These are phyloP conservation scores for Ophiosphaerella korrae DNA, from an alignment of 2,329 filamentous ascomycete genomes.

Conservation along the genomic window DNA sequence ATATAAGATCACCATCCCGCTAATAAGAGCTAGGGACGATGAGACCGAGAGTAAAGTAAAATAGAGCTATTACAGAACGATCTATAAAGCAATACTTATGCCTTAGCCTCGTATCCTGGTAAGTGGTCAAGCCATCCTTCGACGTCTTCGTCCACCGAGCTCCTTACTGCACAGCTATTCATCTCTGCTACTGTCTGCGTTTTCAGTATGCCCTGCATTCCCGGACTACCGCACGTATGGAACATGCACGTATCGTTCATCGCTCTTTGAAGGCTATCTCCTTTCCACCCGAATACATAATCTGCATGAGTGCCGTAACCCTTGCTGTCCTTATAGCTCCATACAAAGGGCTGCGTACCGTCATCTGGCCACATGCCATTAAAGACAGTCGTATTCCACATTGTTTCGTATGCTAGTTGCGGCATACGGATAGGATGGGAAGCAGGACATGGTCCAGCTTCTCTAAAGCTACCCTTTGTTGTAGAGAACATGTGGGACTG, in stretches of 20 bases:
- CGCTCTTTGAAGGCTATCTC: slow-evolving; percentile 26
- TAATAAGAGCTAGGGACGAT: too few relatives aligned
- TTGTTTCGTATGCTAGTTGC: slow-evolving; percentile 39
- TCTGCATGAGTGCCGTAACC: slow-evolving; percentile 34
- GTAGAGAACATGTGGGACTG: slow-evolving; percentile 52
- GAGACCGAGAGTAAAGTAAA: too few relatives aligned
- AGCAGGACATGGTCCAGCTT: slow-evolving; percentile 29
- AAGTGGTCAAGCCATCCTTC: slow-evolving; percentile 23
- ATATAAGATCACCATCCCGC: too few relatives aligned
- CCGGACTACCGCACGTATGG: slow-evolving; percentile 22
- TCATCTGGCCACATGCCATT: slow-evolving; percentile 32
- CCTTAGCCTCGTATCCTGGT: slow-evolving; percentile 9
- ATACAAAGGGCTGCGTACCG: slow-evolving; percentile 12
- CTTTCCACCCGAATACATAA: slow-evolving; percentile 36
- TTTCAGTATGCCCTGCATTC: slow-evolving; percentile 21
- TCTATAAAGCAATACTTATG: neutral
- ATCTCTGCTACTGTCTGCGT: slow-evolving; percentile 23
- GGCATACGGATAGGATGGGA: slow-evolving; percentile 38
- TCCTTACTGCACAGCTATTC: slow-evolving; percentile 24
- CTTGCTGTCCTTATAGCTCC: slow-evolving; percentile 19
- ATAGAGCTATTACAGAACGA: too few relatives aligned
- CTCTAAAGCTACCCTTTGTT: slow-evolving; percentile 23
- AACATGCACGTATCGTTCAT: slow-evolving; percentile 35
- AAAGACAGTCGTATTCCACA: slow-evolving; percentile 38
- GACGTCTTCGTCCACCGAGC: slow-evolving; percentile 17